Percentiles rank a stretch among this genome's conserved stretches.
These are phyloP conservation scores for Xylaria grammica DNA, from an alignment of 495 filamentous ascomycete species.

Conservation along the genomic window DNA sequence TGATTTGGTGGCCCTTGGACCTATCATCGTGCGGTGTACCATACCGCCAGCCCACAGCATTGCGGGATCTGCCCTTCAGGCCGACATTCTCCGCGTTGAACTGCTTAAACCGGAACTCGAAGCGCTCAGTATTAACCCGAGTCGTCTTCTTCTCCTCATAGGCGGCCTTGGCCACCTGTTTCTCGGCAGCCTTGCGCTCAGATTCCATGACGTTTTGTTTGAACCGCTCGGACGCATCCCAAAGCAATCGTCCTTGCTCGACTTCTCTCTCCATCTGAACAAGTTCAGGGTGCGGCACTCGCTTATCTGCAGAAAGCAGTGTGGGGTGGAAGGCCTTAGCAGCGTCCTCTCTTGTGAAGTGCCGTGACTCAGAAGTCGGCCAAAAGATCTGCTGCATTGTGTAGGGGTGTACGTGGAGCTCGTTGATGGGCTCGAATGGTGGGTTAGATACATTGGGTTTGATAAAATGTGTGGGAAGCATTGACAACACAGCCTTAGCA, in stretches of 20 bases:
- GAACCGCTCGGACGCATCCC: conserved; percentile 43
- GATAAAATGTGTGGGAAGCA: conserved; percentile 68
- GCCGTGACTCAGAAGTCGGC: conserved; percentile 85
- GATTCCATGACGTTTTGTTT: conserved; percentile 39
- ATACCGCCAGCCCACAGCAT: conserved; percentile 65
- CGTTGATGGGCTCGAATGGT: conserved; percentile 87
- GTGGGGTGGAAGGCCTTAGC: conserved; percentile 76
- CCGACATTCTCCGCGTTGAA: conserved; percentile 54
- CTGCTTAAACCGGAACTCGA: conserved; percentile 82
- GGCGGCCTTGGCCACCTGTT: conserved; percentile 47
- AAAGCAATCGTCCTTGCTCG: conserved; percentile 36
- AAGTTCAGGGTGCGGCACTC: conserved; percentile 88
- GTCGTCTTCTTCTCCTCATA: conserved; percentile 51
- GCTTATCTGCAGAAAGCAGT: conserved; percentile 81
- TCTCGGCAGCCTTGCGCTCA: conserved; percentile 40
- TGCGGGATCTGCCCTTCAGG: conserved; percentile 52
- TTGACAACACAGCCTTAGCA: conserved; percentile 71
- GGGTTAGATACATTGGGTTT: conserved; percentile 21
- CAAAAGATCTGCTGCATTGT: conserved; percentile 87
- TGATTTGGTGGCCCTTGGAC: conserved; percentile 45
- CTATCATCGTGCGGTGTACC: conserved; percentile 57
- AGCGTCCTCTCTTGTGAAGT: conserved; percentile 88
- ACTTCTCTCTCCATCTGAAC: conserved; percentile 64
- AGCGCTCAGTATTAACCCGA: conserved; percentile 56
- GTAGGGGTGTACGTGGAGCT: conserved; percentile 79